Evolutionary conservation across 1,284 basidiomycete species (phyloP).

Genomic region (Mycena citricolor): DNA sequence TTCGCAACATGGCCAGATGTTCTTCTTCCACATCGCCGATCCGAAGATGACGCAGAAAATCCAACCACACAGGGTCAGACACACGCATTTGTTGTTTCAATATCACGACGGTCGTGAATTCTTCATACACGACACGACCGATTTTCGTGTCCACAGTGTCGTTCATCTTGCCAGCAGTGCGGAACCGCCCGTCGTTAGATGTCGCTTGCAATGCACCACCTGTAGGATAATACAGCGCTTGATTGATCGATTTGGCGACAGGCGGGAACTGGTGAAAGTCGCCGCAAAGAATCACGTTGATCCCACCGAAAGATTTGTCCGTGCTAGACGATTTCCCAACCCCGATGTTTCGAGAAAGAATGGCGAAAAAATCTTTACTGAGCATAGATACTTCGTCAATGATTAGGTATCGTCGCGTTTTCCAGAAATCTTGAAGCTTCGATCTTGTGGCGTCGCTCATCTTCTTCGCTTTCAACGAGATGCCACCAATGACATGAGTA

Average conservation of each 20-base stretch:
- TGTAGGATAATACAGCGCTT: conserved; percentile 28
- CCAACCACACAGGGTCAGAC: conserved; percentile 29
- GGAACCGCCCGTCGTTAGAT: too few species aligned
- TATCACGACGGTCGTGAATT: conserved; percentile 34
- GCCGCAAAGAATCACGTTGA: conserved; percentile 35
- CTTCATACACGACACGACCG: conserved; percentile 30
- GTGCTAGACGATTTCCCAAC: not conserved
- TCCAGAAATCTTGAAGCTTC: too few species aligned
- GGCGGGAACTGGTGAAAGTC: conserved; percentile 44
- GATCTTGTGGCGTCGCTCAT: too few species aligned
- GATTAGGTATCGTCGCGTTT: conserved; percentile 22
- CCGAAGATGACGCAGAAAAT: conserved; percentile 26
- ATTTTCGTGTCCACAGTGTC: conserved; percentile 14
- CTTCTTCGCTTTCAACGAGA: conserved; percentile 1
- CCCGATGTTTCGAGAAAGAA: conserved; percentile 9
- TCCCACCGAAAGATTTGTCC: conserved; percentile 23
- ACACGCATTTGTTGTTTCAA: conserved; percentile 32
- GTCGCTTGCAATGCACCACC: conserved; percentile 13
- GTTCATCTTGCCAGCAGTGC: too few species aligned
- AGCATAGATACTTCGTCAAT: conserved; percentile 35
- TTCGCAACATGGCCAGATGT: conserved; percentile 27
- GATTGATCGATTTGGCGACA: conserved; percentile 16
- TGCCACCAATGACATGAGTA: conserved; percentile 30
- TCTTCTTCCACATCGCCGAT: conserved; percentile 26
- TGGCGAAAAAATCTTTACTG: conserved; percentile 24